Base-by-base conservation (phyloP, 768 basidiomycete genomes). In the Boletus pseudopeckii region DNA sequence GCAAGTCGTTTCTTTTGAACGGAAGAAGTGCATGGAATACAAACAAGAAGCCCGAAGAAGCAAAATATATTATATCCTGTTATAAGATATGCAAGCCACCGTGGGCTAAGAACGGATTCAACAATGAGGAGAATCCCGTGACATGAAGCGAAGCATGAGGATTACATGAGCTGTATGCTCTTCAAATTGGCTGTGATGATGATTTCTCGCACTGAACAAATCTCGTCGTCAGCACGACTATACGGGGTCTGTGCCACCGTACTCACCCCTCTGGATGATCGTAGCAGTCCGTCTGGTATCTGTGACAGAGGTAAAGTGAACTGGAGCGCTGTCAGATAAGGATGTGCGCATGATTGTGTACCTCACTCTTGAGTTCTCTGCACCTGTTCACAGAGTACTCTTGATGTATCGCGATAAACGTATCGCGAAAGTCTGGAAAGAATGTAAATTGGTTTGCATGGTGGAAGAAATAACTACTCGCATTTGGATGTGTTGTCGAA, bases 291-390 rank as follows among this genome's bases (percentile, higher is more conserved):
- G 75, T 65, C 80, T 78, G 54, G 86, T 90, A 71, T 92, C 88
- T n/a, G 85, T 90, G 45, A 92, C 90, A 48, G 87, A 80, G 10
- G 90, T 92, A 52, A 85, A 75, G 69, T 92, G 89, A 50, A 88
- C 90, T 92, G 57, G 37, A 34, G 20, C 0, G 15, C 14, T 7
- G 24, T 72, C 24, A 69, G 61, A 50, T 26, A 30, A 22, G 15
- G 5, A 22, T 2, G 14, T 38, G 13, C 11, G 0, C 2, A 41
- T n/a, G 33, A 37, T 8, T 15, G 33, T 41, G 22, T 43, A 30
- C 71, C 85, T 53, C 61, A 90, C 90, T 82, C 64, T 84, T 87
- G 15, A 88, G 71, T 56, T 89, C 88, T 30, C 90, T 82, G 39
- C 80, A 79, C 60, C 79, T 87, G 68, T 88, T 89, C 20, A 84